These are phyloP conservation scores for Aspergillus felis DNA, from an alignment of 2,329 filamentous ascomycete genomes.

Conservation along the genomic window DNA sequence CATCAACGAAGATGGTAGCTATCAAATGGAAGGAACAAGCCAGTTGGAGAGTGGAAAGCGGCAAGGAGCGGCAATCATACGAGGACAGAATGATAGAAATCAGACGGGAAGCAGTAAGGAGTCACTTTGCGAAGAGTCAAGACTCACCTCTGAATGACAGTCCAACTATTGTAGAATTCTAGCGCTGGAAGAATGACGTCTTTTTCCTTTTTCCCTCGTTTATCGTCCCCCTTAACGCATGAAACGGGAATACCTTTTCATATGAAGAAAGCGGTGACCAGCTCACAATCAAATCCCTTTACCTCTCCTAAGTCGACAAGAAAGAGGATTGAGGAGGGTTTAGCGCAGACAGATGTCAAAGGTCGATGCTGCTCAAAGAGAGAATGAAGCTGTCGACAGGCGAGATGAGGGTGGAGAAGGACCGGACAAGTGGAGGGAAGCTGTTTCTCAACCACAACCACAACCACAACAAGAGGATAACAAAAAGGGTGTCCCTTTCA, in stretches of 20 bases:
- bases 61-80: conserved; percentile 2
- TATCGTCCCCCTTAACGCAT: conserved; percentile 11
- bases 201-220: conserved; percentile 7
- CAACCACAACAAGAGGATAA: conserved; percentile 12
- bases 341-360: background rate
- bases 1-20: conserved; percentile 13
- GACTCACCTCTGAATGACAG: conserved; percentile 15
- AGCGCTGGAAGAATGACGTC: conserved; percentile 11
- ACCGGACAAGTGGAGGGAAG: conserved; percentile 22
- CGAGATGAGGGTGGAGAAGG: conserved; percentile 16
- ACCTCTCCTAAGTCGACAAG: background rate
- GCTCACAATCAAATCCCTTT: background rate
- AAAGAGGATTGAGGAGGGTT: background rate
- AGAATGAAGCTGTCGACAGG: conserved; percentile 6
- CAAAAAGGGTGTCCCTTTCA: conserved; percentile 5
- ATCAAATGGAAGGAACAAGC: conserved; percentile 1
- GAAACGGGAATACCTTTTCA: conserved; percentile 11
- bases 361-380: conserved; percentile 1
- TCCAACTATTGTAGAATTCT: conserved; percentile 7
- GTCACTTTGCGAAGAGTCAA: background rate
- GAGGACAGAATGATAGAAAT: background rate
- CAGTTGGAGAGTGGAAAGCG: background rate
- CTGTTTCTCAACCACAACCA: conserved; percentile 18
- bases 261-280: conserved; percentile 8
- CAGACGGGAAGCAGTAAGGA: background rate